Conservation (phyloP, 2,329 filamentous ascomycete species). For the Fonsecaea pedrosoi region DNA sequence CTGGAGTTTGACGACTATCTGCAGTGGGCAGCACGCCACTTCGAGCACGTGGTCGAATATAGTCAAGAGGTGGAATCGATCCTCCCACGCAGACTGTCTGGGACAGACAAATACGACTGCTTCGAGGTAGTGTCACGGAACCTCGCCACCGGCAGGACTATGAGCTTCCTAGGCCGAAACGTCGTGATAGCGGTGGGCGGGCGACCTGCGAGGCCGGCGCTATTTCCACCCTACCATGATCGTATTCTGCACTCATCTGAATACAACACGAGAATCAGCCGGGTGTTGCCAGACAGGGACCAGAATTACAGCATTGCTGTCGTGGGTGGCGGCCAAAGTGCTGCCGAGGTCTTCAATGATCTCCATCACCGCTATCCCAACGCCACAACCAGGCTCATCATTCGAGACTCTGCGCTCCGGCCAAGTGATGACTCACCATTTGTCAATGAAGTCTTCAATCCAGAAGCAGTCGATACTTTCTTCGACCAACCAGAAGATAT, state of each 20-base stretch:
- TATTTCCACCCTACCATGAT: constrained; percentile 72
- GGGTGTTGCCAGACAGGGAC: constrained; percentile 43
- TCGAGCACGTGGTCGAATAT: constrained; percentile 76
- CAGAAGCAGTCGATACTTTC: constrained; percentile 77
- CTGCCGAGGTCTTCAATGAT: constrained; percentile 94
- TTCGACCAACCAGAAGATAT: constrained; percentile 70
- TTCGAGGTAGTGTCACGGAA: constrained; percentile 74
- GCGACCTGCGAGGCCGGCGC: constrained; percentile 71
- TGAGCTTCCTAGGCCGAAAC: constrained; percentile 53
- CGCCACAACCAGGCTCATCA: constrained; percentile 76
- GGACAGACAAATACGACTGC: constrained; percentile 56
- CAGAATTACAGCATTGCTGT: constrained; percentile 76
- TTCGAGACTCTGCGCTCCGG: constrained; percentile 80
- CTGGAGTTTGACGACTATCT: constrained; percentile 96
- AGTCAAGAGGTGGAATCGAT: constrained; percentile 77
- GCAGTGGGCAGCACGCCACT: constrained; percentile 85
- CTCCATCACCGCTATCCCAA: constrained; percentile 83
- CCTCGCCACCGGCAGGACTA: constrained; percentile 53
- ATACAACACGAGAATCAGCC: constrained; percentile 58
- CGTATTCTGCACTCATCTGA: constrained; percentile 87
- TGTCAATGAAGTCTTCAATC: constrained; percentile 97
- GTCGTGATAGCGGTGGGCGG: constrained; percentile 72
- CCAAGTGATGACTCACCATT: constrained; percentile 97
- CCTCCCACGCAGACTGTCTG: constrained; percentile 58
- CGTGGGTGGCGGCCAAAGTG: constrained; percentile 87